A percentile compares a stretch with the other conserved stretches of the same genome.
Conservation (phyloP, 2,329 filamentous ascomycete species). For the Zasmidium angulare region DNA sequence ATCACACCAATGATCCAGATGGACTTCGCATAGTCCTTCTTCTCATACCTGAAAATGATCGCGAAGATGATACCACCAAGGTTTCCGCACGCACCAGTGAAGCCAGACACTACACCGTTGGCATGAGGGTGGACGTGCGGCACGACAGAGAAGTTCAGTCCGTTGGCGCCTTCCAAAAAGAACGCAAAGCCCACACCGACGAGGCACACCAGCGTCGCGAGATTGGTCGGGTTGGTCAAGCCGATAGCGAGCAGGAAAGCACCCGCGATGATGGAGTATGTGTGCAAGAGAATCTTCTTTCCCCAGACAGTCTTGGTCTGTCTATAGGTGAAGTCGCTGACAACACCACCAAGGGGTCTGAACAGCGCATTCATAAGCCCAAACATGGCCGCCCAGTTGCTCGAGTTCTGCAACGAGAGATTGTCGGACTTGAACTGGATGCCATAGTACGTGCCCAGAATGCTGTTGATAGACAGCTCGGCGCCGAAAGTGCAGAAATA, state of each 20-base stretch:
- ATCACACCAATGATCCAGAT: conserved; percentile 84
- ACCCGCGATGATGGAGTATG: conserved; percentile 57
- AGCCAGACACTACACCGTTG: conserved; percentile 76
- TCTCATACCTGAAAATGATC: conserved; percentile 71
- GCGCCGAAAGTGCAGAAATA: conserved; percentile 64
- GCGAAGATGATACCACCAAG: conserved; percentile 83
- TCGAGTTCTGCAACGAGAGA: conserved; percentile 56
- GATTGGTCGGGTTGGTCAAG: conserved; percentile 59
- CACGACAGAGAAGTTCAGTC: conserved; percentile 81
- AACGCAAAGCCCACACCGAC: conserved; percentile 73
- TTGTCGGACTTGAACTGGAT: conserved; percentile 48
- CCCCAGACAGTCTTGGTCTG: conserved; percentile 55
- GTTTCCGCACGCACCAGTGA: conserved; percentile 79
- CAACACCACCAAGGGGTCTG: conserved; percentile 64
- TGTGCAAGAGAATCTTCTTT: conserved; percentile 64
- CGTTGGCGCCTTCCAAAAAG: conserved; percentile 83
- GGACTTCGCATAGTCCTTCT: conserved; percentile 39
- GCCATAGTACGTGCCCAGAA: conserved; percentile 60
- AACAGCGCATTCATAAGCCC: conserved; percentile 71
- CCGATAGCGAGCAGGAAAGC: conserved; percentile 64
- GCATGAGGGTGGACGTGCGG: conserved; percentile 82
- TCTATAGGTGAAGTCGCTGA: conserved; percentile 58
- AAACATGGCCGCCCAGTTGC: conserved; percentile 70
- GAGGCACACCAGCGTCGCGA: conserved; percentile 71
- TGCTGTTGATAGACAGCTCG: conserved; percentile 61